Evolutionary conservation across 345 rosid genomes (phyloP).

Genomic region (Syzygium jambos): DNA sequence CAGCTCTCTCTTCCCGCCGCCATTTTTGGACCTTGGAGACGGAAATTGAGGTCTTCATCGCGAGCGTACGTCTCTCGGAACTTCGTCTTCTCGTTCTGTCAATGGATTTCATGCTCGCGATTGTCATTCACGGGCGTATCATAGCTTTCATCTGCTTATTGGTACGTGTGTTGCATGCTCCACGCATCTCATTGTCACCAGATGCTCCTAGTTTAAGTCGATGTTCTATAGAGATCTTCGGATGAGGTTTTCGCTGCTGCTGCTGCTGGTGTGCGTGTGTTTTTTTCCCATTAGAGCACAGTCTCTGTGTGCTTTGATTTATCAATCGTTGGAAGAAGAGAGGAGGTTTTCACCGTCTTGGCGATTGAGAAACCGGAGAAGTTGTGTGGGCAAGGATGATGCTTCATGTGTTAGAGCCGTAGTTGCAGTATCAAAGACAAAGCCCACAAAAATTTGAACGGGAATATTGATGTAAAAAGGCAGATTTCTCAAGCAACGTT

Average conservation of each 20-base stretch:
- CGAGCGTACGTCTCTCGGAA: not conserved
- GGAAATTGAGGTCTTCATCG: not conserved
- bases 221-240: not conserved
- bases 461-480: not conserved
- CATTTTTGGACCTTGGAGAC: not conserved
- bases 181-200: not conserved
- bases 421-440: not conserved
- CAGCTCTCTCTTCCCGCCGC: not conserved
- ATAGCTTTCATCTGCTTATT: not conserved
- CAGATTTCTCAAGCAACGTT: not conserved
- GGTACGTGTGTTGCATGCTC: not conserved
- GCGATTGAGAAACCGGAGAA: not conserved
- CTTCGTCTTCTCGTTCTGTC: not conserved
- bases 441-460: not conserved
- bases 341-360: not conserved
- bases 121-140: not conserved
- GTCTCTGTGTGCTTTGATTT: not conserved
- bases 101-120: not conserved
- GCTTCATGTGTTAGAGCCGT: not conserved
- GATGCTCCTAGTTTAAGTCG: not conserved
- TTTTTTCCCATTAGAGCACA: not conserved
- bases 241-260: not conserved
- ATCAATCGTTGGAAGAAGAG: not conserved
- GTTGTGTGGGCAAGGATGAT: not conserved
- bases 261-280: not conserved